Conservation (phyloP, 495 filamentous ascomycete species). For the Penicillium egyptiacum region DNA sequence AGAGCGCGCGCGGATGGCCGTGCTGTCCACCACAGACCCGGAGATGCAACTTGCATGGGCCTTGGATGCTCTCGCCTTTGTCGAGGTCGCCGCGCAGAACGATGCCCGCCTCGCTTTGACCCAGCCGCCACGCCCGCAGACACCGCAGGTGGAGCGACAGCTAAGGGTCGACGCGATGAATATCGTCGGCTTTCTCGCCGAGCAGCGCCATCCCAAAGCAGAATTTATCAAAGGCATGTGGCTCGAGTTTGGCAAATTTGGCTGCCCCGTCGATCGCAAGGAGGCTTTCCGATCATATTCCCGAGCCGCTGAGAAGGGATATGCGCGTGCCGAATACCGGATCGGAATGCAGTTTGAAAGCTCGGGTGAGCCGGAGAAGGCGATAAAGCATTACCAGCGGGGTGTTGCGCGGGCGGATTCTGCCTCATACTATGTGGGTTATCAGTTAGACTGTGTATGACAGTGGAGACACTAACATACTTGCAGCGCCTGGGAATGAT, state of each 20-base stretch:
- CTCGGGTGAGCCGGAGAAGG: constrained; percentile 86
- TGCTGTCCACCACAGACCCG: constrained; percentile 91
- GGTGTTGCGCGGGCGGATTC: constrained; percentile 80
- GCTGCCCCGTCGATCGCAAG: constrained; percentile 82
- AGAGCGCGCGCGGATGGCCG: constrained; percentile 75
- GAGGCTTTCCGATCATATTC: constrained; percentile 87
- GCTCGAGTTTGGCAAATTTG: constrained; percentile 98
- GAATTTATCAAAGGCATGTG: constrained; percentile 95
- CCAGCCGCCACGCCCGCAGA: constrained; percentile 64
- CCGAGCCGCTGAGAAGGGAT: constrained; percentile 84
- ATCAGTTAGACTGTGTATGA: not conserved
- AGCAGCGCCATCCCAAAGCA: constrained; percentile 90
- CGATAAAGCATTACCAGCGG: constrained; percentile 80
- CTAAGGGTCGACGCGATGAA: constrained; percentile 85
- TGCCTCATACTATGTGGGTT: constrained; percentile 76
- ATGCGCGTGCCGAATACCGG: constrained; percentile 90
- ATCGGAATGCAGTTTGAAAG: constrained; percentile 98
- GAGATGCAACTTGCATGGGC: constrained; percentile 98
- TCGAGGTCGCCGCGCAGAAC: constrained; percentile 76
- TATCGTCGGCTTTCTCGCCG: constrained; percentile 83
- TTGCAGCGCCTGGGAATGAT: constrained; percentile 87
- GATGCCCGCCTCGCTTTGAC: constrained; percentile 64
- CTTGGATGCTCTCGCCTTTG: constrained; percentile 84
- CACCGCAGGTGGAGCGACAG: constrained; percentile 84
- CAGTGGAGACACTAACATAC: constrained; percentile 24